Conservation (phyloP, 306 rosid species). For the Begonia peltatifolia region DNA sequence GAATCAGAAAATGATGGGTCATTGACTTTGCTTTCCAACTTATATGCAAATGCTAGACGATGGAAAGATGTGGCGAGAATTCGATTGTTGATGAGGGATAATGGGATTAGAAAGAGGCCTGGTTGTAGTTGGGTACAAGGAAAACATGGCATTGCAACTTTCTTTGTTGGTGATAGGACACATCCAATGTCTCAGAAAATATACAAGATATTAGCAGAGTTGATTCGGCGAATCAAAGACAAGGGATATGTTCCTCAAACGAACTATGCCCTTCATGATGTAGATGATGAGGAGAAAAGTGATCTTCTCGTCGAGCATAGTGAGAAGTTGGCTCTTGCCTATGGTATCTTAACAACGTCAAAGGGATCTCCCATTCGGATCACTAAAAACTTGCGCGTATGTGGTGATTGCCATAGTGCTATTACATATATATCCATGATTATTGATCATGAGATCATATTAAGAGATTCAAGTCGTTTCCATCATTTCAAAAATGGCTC, state of each 20-base stretch:
- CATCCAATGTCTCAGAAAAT: conserved; percentile 46
- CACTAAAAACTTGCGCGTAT: conserved; percentile 61
- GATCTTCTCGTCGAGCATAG: conserved; percentile 71
- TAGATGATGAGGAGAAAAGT: conserved; percentile 76
- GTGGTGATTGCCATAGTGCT: conserved; percentile 75
- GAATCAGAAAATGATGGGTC: conserved; percentile 61
- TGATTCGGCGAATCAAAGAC: conserved; percentile 55
- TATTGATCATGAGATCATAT: conserved; percentile 57
- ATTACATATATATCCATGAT: conserved; percentile 62
- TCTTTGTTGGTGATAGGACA: conserved; percentile 66
- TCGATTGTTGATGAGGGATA: conserved; percentile 52
- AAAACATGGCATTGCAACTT: conserved; percentile 40
- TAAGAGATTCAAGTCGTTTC: conserved; percentile 80
- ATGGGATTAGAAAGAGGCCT: conserved; percentile 58
- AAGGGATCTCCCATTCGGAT: conserved; percentile 40
- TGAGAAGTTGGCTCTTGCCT: conserved; percentile 93
- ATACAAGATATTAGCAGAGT: conserved; percentile 36
- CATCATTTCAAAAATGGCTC: conserved; percentile 82
- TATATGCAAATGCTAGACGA: conserved; percentile 64
- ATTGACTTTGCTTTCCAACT: conserved; percentile 70
- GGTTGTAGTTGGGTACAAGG: conserved; percentile 92
- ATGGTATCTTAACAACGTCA: conserved; percentile 41
- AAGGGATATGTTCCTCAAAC: conserved; percentile 72
- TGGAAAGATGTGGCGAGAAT: conserved; percentile 80
- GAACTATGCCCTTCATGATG: conserved; percentile 77